phyloP scores from a whole-genome alignment of 345 rosid genomes.

The Bruguiera parviflora region DNA sequence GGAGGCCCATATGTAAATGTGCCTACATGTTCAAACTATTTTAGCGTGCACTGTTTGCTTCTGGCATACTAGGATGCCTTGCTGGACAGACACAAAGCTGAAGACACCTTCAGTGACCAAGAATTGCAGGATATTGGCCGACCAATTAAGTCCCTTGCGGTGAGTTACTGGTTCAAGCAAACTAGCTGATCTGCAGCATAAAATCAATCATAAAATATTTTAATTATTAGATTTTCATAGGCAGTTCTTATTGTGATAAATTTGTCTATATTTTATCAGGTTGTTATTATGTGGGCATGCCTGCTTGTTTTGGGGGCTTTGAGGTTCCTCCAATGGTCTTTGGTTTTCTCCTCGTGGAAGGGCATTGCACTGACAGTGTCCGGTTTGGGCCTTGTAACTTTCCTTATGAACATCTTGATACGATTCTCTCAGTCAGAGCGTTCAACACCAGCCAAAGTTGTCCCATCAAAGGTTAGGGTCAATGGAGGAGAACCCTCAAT shows the following conservation, averaged over 20 bases:
- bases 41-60: neutral
- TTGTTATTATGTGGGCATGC: conserved; percentile 27
- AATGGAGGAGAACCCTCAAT: conserved; percentile 14
- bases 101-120: conserved; percentile 30
- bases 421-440: conserved; percentile 33
- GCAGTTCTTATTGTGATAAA: neutral
- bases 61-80: conserved; percentile 25
- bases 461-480: conserved; percentile 54
- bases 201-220: too few relatives aligned
- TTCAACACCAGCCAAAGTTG: conserved; percentile 39
- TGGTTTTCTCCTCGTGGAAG: conserved; percentile 26
- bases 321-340: conserved; percentile 36
- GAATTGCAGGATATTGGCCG: conserved; percentile 25
- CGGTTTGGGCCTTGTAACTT: conserved; percentile 15
- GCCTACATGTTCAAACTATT: neutral
- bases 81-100: conserved; percentile 27
- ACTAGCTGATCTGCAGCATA: neutral
- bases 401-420: conserved; percentile 30
- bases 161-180: conserved; percentile 12
- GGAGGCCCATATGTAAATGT: neutral
- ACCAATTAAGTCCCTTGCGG: conserved; percentile 29
- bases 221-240: too few relatives aligned
- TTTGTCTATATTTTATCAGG: conserved; percentile 15
- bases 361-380: conserved; percentile 11
- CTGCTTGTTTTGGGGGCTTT: conserved; percentile 16